Base-by-base conservation (phyloP, 192 early-diverging fungal species). In the Coemansia sp. region DNA sequence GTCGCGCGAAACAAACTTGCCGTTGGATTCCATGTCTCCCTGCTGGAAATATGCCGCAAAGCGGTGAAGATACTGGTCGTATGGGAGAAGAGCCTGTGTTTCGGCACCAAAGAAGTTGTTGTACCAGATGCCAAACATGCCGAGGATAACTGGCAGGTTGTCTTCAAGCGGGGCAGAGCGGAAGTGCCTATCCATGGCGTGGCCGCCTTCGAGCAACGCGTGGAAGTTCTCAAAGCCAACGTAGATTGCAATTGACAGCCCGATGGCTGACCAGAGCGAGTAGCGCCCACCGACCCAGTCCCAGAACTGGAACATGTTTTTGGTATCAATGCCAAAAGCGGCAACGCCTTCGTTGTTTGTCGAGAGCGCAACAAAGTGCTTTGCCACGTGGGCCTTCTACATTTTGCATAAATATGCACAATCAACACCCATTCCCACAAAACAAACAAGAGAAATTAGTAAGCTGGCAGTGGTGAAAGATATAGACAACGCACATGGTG, bases 231-330 rank as follows among this genome's bases (percentile, higher is more conserved):
- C 93, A 63, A 86, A 93, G 49, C 97, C 96, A 71, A 99, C 85
- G 79, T 92, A 96, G 66, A 98, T 92, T 65, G 90, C 90, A 72
- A 99, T 98, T 8, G 96, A 97, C 63, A 99, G 88, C 51, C 97
- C 97, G 65, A 99, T 98, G 50, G 97, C 97, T 32, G 97, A 99
- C 97, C 97, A 99, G 40, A 98, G 91, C 43, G 95, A 97, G 86
- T 99, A 99, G 63, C 97, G 91, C 44, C 97, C 97, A 74, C 97
- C 97, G 60, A 98, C 93, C 95, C 96, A 98, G 84, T 98, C 96
- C 95, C 95, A 97, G 87, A 98, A 98, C 82, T 94, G 90, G 89
- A 99, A 99, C 97, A 99, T 99, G 88, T 99, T 99, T 69, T 89
- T 85, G n/a, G 89, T 75, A 79, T 90, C 88, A 68, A 99, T 99